Evolutionary conservation across 345 rosid species (phyloP).

Genomic region (Kernera saxatilis): DNA sequence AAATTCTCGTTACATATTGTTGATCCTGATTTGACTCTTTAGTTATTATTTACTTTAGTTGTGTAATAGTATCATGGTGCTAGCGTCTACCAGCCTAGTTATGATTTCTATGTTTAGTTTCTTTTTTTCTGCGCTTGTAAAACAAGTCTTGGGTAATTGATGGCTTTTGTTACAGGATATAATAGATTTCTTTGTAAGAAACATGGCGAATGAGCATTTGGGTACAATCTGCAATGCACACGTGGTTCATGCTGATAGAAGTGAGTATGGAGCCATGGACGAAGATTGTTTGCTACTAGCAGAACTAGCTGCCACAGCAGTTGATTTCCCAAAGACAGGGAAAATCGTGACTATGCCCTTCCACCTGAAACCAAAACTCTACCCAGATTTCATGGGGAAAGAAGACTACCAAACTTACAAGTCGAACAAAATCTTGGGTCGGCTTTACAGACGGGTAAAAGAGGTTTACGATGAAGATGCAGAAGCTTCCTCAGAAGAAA

Average conservation of each 20-base stretch:
- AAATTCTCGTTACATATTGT: neutral
- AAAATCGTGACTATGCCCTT: conserved; percentile 61
- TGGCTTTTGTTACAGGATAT: conserved; percentile 52
- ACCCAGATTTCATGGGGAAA: conserved; percentile 94
- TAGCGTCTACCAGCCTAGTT: neutral
- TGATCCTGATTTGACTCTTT: neutral
- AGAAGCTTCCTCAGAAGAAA: conserved; percentile 36
- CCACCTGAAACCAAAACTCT: conserved; percentile 57
- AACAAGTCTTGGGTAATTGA: conserved; percentile 1
- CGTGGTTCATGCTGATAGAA: conserved; percentile 79
- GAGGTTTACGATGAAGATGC: conserved; percentile 51
- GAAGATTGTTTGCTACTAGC: conserved; percentile 65
- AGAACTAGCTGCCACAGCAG: conserved; percentile 83
- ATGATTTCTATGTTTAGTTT: neutral
- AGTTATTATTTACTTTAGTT: neutral
- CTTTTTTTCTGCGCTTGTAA: neutral
- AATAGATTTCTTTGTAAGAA: conserved; percentile 59
- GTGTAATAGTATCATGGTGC: conserved; percentile 3
- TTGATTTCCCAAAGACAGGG: conserved; percentile 94
- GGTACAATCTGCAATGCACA: conserved; percentile 80
- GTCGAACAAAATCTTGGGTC: conserved; percentile 71
- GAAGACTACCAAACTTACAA: conserved; percentile 62
- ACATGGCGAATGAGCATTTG: conserved; percentile 66
- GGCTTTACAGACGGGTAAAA: conserved; percentile 57
- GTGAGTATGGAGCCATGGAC: conserved; percentile 66